Percentiles rank a stretch among this genome's conserved stretches.
Evolutionary conservation across 1,284 basidiomycete genomes (phyloP).

Genomic region (Apiotrichum akiyoshidainum): DNA sequence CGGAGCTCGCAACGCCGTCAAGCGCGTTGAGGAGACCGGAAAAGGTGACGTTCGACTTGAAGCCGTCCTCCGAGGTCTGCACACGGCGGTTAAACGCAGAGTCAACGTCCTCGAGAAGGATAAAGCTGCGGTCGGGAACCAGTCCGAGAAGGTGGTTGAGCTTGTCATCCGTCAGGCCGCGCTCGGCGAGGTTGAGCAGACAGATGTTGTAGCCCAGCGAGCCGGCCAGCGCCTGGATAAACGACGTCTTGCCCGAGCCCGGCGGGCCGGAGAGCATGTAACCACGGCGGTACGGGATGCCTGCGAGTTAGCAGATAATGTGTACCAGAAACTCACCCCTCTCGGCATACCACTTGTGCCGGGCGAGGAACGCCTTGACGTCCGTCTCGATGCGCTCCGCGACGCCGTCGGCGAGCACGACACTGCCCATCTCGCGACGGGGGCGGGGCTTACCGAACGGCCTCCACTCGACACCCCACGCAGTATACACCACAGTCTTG

Average conservation of each 20-base stretch:
- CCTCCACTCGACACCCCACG: constrained; percentile 94
- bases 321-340: constrained; percentile 61
- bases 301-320: constrained; percentile 52
- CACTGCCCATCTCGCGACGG: constrained; percentile 82
- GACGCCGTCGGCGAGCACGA: constrained; percentile 82
- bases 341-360: constrained; percentile 93
- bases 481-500: constrained; percentile 92
- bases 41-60: constrained; percentile 92
- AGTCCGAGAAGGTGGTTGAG: constrained; percentile 90
- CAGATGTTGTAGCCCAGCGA: constrained; percentile 93
- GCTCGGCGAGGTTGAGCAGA: constrained; percentile 90
- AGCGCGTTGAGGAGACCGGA: constrained; percentile 96
- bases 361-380: constrained; percentile 72
- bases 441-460: constrained; percentile 90
- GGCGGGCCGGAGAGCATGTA: constrained; percentile 95
- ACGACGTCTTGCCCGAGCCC: constrained; percentile 96
- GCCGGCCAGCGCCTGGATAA: constrained; percentile 95
- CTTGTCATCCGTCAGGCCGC: constrained; percentile 95
- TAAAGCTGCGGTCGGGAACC: constrained; percentile 84
- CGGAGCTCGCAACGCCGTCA: constrained; percentile 94
- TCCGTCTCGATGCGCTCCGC: constrained; percentile 77
- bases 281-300: constrained; percentile 94
- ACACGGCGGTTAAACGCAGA: constrained; percentile 94
- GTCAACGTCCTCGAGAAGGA: constrained; percentile 95
- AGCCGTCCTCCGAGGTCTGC: constrained; percentile 87